These are phyloP conservation scores for Alternaria solani DNA, from an alignment of 2,329 filamentous ascomycete species.

Conservation along the genomic window DNA sequence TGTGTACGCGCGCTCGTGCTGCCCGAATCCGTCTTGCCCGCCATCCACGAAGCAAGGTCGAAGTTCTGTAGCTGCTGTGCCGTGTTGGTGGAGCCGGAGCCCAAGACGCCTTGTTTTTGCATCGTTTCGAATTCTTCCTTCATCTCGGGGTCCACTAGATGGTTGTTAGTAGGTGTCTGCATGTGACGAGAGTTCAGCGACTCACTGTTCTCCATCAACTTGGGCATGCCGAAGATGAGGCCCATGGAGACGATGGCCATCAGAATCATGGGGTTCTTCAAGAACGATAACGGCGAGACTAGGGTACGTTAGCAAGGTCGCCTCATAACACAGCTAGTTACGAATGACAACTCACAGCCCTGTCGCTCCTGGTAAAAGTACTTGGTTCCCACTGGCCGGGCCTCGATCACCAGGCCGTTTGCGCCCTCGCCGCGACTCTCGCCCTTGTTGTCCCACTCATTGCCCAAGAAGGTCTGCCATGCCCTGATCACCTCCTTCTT, in stretches of 20 bases:
- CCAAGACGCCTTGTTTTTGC: conserved; percentile 77
- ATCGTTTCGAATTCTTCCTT: conserved; percentile 91
- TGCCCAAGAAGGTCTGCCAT: conserved; percentile 88
- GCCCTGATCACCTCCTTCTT: conserved; percentile 63
- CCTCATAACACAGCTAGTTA: not conserved
- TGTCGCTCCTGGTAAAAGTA: conserved; percentile 78
- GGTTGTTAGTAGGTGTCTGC: conserved; percentile 14
- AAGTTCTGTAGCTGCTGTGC: conserved; percentile 68
- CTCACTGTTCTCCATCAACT: conserved; percentile 94
- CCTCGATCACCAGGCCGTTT: conserved; percentile 64
- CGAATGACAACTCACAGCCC: conserved; percentile 68
- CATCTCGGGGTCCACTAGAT: conserved; percentile 92
- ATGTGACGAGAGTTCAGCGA: conserved; percentile 30
- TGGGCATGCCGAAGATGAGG: conserved; percentile 91
- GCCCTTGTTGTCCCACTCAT: conserved; percentile 89
- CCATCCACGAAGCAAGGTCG: conserved; percentile 74
- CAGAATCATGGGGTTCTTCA: conserved; percentile 97
- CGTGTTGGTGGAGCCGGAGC: conserved; percentile 41
- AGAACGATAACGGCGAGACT: conserved; percentile 81
- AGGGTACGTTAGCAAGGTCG: conserved; percentile 27
- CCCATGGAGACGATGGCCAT: conserved; percentile 84
- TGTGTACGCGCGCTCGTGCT: conserved; percentile 30
- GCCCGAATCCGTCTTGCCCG: conserved; percentile 58
- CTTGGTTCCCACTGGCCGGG: conserved; percentile 70
- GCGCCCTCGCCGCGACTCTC: conserved; percentile 61